Evolutionary conservation across 257 asterid species (phyloP).

Genomic region (Euphrasia confusa): DNA sequence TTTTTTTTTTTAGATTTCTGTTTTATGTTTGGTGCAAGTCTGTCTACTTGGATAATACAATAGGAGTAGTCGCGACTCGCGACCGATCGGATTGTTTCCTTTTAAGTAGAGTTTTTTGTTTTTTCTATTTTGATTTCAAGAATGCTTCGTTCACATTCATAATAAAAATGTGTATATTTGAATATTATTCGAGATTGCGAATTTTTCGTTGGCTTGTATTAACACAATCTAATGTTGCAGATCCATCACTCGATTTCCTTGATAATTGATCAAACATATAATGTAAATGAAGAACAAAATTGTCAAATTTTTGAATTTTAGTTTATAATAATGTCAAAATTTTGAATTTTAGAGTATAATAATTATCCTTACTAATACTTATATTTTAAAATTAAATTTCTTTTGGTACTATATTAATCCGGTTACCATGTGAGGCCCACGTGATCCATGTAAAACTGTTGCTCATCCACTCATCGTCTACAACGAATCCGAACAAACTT

Average conservation of each 20-base stretch:
- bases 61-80: background rate
- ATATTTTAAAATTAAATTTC: too few relatives aligned
- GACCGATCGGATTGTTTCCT: conserved; percentile 16
- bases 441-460: background rate
- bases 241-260: too few relatives aligned
- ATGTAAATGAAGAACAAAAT: too few relatives aligned
- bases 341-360: too few relatives aligned
- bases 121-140: background rate
- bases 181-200: background rate
- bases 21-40: conserved; percentile 8
- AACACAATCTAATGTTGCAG: too few relatives aligned
- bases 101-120: background rate
- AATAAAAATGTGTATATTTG: conserved; percentile 14
- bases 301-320: too few relatives aligned
- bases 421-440: background rate
- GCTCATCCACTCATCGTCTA: background rate
- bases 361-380: too few relatives aligned
- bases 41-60: conserved; percentile 9
- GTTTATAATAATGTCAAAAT: too few relatives aligned
- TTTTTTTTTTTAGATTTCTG: background rate
- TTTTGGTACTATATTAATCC: too few relatives aligned
- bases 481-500: background rate
- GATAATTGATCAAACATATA: too few relatives aligned
- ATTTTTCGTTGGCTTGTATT: too few relatives aligned
- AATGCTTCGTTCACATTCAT: conserved; percentile 14